These are phyloP conservation scores for Buddleja alternifolia DNA, from an alignment of 257 asterid species.

Conservation along the genomic window DNA sequence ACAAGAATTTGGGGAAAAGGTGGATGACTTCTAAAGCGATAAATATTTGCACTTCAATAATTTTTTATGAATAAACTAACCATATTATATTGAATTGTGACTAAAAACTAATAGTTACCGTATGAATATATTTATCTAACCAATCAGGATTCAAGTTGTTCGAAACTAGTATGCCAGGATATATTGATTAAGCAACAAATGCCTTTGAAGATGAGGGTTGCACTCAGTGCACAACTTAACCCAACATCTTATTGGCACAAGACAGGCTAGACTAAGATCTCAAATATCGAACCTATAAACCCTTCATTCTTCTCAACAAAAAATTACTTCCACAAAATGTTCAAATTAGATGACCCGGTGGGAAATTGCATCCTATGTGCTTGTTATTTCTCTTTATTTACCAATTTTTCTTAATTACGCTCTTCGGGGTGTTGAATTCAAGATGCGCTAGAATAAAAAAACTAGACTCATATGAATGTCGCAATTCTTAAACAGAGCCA, in stretches of 20 bases:
- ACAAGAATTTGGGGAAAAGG: background rate
- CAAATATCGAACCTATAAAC: background rate
- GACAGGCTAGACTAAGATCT: background rate
- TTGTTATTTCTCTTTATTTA: too few relatives aligned
- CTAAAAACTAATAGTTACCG: background rate
- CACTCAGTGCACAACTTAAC: background rate
- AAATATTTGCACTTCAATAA: background rate
- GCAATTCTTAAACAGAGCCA: background rate
- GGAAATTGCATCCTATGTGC: too few relatives aligned
- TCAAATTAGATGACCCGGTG: too few relatives aligned
- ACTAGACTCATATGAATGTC: background rate
- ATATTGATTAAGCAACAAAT: background rate
- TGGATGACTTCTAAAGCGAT: background rate
- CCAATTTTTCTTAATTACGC: background rate
- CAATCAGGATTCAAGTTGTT: background rate
- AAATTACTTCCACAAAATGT: too few relatives aligned
- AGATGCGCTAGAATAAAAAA: background rate
- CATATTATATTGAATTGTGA: background rate
- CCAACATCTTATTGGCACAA: background rate
- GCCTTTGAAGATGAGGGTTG: background rate
- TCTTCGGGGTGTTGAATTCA: background rate
- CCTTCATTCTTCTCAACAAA: too few relatives aligned
- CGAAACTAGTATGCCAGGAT: background rate
- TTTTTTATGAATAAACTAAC: background rate
- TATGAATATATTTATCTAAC: background rate